A percentile compares a stretch with the other conserved stretches of the same genome.
Conservation (phyloP, 1,139 yeast species). For the Zygosaccharomyces pseudobailii region DNA sequence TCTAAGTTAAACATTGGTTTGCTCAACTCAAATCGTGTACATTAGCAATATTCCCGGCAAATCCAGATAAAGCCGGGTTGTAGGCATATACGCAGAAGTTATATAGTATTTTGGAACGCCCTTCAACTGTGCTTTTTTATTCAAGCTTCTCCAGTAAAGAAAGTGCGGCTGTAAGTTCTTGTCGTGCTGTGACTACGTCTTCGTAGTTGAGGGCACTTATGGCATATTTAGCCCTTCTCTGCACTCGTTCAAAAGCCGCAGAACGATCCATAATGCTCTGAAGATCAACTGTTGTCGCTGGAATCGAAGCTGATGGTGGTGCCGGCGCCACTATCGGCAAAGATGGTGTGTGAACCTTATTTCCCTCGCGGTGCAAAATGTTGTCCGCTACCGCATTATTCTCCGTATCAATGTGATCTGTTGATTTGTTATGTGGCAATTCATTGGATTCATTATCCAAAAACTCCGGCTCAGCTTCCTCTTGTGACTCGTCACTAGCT, state of each 20-base stretch:
- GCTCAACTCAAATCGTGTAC: conserved; percentile 22
- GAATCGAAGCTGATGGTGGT: conserved; percentile 1
- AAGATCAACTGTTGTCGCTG: conserved; percentile 11
- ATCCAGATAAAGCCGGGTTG: neutral
- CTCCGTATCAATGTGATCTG: neutral
- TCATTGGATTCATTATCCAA: neutral
- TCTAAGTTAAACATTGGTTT: conserved; percentile 40
- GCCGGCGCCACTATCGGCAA: neutral
- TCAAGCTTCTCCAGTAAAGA: conserved; percentile 37
- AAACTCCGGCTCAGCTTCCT: neutral
- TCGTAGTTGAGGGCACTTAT: conserved; percentile 92
- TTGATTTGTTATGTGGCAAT: too few species aligned
- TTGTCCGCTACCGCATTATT: neutral
- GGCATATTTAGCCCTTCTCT: conserved; percentile 85
- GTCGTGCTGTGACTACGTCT: conserved; percentile 74
- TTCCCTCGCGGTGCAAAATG: neutral
- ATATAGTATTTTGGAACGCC: conserved; percentile 1
- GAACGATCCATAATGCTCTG: conserved; percentile 27
- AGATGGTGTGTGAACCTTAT: neutral
- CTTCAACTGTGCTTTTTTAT: conserved; percentile 15
- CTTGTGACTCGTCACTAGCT: conserved; percentile 6
- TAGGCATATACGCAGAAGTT: neutral
- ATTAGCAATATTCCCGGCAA: conserved; percentile 8
- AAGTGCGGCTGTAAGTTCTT: conserved; percentile 65
- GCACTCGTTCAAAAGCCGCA: conserved; percentile 46